Percentiles rank a stretch among this genome's conserved stretches.
Evolutionary conservation across 2,329 filamentous ascomycete species (phyloP).

Genomic region (Tetracladium maxilliforme): DNA sequence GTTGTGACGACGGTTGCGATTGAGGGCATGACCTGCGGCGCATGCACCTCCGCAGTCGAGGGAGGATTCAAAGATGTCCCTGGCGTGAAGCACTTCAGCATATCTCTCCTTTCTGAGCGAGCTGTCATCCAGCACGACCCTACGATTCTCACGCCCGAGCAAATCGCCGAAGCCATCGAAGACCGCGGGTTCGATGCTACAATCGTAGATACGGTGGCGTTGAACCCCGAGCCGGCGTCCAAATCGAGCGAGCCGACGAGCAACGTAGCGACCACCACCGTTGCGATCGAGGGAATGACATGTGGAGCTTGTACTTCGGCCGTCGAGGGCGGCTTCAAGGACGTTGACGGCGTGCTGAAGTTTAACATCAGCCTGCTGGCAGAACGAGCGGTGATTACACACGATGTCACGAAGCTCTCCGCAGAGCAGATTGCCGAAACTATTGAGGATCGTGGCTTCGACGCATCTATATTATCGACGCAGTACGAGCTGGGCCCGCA

Average conservation of each 20-base stretch:
- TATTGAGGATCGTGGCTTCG: slow-evolving; percentile 85
- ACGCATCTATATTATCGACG: slow-evolving; percentile 69
- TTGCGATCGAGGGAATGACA: slow-evolving; percentile 93
- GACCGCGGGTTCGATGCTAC: slow-evolving; percentile 70
- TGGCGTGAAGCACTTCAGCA: slow-evolving; percentile 63
- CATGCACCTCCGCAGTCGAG: slow-evolving; percentile 77
- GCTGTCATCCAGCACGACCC: slow-evolving; percentile 75
- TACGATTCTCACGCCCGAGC: slow-evolving; percentile 29
- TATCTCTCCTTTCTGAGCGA: slow-evolving; percentile 72
- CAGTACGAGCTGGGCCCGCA: slow-evolving; percentile 41
- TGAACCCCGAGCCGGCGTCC: slow-evolving; percentile 20
- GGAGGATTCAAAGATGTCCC: slow-evolving; percentile 61
- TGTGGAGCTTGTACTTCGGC: slow-evolving; percentile 93
- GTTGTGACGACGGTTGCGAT: slow-evolving; percentile 65
- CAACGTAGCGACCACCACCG: slow-evolving; percentile 56
- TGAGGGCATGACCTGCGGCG: slow-evolving; percentile 83
- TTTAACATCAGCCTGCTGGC: slow-evolving; percentile 94
- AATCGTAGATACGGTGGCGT: slow-evolving; percentile 56
- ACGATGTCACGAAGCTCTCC: slow-evolving; percentile 58
- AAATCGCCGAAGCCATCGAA: slow-evolving; percentile 43
- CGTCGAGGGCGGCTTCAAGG: slow-evolving; percentile 69
- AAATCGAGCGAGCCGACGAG: slow-evolving; percentile 15
- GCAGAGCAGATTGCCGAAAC: slow-evolving; percentile 64
- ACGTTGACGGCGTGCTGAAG: slow-evolving; percentile 62
- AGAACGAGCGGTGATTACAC: slow-evolving; percentile 77